Conservation (phyloP, 129 eudicot species). For the Arctium minus region DNA sequence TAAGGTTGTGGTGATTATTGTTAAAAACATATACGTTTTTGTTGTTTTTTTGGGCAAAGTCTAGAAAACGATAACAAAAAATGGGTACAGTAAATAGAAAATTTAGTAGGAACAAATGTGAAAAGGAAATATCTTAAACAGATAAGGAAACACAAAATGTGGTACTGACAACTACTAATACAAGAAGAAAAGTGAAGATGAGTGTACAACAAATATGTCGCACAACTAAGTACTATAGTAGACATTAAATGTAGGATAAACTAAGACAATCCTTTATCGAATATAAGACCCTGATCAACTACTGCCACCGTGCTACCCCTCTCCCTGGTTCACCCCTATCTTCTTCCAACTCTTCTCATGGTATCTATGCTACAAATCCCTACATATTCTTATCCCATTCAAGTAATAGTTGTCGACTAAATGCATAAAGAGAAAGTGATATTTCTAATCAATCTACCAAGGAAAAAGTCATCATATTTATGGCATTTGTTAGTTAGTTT, state of each 20-base stretch:
- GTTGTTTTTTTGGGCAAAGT: neutral
- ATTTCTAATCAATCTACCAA: too few relatives aligned
- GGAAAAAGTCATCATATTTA: too few relatives aligned
- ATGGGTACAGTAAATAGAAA: neutral
- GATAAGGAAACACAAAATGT: too few relatives aligned
- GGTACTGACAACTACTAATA: neutral
- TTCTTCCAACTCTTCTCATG: neutral
- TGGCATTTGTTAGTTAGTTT: too few relatives aligned
- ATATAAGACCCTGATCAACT: neutral
- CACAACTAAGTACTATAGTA: too few relatives aligned
- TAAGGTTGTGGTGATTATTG: neutral
- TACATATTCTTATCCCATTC: too few relatives aligned
- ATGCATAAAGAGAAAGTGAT: too few relatives aligned
- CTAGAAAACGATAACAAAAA: neutral
- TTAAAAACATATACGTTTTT: too few relatives aligned
- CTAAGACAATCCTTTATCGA: neutral
- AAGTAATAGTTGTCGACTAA: too few relatives aligned
- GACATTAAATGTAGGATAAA: neutral
- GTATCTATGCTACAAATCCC: neutral
- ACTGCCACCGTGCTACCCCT: neutral
- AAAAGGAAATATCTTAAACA: too few relatives aligned
- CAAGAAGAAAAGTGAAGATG: neutral
- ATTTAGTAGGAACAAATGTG: neutral
- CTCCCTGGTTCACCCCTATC: neutral
- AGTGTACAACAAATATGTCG: neutral